Percentiles rank a stretch among this genome's conserved stretches.
These are phyloP conservation scores for Coriaria nepalensis DNA, from an alignment of 306 rosid species.

Conservation along the genomic window DNA sequence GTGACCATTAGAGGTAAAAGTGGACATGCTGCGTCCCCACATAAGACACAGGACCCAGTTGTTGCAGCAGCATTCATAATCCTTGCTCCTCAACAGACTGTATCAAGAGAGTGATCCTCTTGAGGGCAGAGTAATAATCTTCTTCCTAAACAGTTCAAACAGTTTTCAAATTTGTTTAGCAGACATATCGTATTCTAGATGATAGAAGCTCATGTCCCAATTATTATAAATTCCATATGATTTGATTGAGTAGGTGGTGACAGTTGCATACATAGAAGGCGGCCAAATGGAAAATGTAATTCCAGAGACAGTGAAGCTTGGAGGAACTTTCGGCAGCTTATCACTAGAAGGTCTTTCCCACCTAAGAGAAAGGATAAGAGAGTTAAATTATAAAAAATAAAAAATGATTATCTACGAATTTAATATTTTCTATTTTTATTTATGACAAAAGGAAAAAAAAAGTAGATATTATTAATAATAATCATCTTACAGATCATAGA, in stretches of 20 bases:
- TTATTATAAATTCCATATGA: neutral
- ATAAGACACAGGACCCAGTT: slow-evolving; percentile 24
- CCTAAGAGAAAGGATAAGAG: slow-evolving; percentile 26
- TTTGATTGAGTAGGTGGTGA: slow-evolving; percentile 24
- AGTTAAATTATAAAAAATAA: slow-evolving; percentile 18
- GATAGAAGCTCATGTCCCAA: neutral
- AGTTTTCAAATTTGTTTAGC: too few species aligned
- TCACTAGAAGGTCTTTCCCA: slow-evolving; percentile 18
- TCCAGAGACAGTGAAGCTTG: slow-evolving; percentile 20
- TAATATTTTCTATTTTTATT: too few species aligned
- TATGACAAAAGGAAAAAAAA: too few species aligned
- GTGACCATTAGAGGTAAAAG: slow-evolving; percentile 28
- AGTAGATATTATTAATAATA: too few species aligned
- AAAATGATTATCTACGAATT: neutral
- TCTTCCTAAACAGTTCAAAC: neutral
- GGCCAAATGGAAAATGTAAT: slow-evolving; percentile 20
- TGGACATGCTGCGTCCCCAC: slow-evolving; percentile 31
- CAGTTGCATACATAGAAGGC: slow-evolving; percentile 24
- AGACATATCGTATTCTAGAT: too few species aligned
- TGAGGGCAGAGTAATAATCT: slow-evolving; percentile 18
- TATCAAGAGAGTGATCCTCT: slow-evolving; percentile 30
- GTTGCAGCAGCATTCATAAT: slow-evolving; percentile 26
- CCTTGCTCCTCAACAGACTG: slow-evolving; percentile 30
- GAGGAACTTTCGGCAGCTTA: slow-evolving; percentile 27
- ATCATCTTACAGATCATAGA: slow-evolving; percentile 19